Evolutionary conservation across 2,329 filamentous ascomycete genomes (phyloP).

Genomic region (Volutella citrinella): DNA sequence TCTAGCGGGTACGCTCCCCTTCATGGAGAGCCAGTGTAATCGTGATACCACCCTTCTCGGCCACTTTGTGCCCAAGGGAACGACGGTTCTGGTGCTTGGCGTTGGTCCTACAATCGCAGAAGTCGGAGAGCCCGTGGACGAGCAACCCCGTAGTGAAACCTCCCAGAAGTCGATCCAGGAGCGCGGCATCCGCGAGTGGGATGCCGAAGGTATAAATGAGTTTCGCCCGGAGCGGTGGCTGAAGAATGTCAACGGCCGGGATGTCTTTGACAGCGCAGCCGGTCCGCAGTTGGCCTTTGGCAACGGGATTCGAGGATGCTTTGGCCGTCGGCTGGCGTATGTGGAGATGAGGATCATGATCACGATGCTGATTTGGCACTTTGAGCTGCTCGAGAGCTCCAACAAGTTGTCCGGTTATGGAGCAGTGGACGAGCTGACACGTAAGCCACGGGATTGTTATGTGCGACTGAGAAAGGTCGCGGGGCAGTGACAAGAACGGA

Average conservation of each 20-base stretch:
- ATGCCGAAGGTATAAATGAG: background rate
- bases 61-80: background rate
- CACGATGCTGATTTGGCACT: conserved; percentile 27
- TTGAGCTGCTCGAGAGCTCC: conserved; percentile 18
- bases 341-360: conserved; percentile 26
- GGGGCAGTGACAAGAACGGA: no score
- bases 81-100: background rate
- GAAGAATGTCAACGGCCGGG: conserved; percentile 1
- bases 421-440: background rate
- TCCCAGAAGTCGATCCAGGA: background rate
- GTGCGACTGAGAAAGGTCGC: conserved; percentile 2
- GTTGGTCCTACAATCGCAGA: background rate
- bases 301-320: conserved; percentile 33
- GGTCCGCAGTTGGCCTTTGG: conserved; percentile 35
- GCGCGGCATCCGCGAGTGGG: no score
- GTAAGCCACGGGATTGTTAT: conserved; percentile 17
- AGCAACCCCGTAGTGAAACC: background rate
- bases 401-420: conserved; percentile 2
- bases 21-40: background rate
- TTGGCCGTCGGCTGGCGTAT: conserved; percentile 29
- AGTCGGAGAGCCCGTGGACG: background rate
- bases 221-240: background rate
- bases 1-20: conserved; percentile 2
- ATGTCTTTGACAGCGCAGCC: conserved; percentile 25
- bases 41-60: background rate